These are phyloP conservation scores for Penicillium lividum DNA, from an alignment of 495 filamentous ascomycete genomes.

Conservation along the genomic window DNA sequence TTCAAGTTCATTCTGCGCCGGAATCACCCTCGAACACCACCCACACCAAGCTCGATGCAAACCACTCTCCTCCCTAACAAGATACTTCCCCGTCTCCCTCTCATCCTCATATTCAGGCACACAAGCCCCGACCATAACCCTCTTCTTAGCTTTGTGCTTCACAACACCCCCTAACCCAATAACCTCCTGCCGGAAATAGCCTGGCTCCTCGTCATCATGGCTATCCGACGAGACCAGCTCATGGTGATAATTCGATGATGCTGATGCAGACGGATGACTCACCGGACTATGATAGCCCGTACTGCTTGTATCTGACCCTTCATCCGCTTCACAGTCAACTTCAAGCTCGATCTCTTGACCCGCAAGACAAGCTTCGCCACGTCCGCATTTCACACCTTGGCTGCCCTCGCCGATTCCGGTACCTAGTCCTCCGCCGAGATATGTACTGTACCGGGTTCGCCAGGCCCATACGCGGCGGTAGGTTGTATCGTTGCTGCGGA, in stretches of 20 bases:
- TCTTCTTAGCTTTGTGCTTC: constrained; percentile 77
- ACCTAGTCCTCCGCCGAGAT: constrained; percentile 71
- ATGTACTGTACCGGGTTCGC: constrained; percentile 81
- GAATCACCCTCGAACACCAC: constrained; percentile 51
- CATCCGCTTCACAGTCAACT: constrained; percentile 73
- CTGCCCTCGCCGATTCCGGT: constrained; percentile 87
- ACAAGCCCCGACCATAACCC: constrained; percentile 74
- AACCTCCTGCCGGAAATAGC: constrained; percentile 81
- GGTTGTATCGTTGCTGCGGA: constrained; percentile 67
- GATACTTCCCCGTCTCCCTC: constrained; percentile 59
- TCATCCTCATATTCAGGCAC: constrained; percentile 84
- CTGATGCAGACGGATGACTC: constrained; percentile 2
- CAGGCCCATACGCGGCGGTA: constrained; percentile 85
- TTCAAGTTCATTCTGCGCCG: constrained; percentile 29
- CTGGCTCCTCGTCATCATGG: constrained; percentile 52
- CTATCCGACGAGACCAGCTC: constrained; percentile 25
- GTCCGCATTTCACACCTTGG: constrained; percentile 81
- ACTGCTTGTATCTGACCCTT: constrained; percentile 34
- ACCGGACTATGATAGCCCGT: constrained; percentile 16
- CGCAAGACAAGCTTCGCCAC: constrained; percentile 67
- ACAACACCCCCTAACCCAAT: constrained; percentile 83
- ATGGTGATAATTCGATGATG: constrained; percentile 12
- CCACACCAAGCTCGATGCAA: constrained; percentile 52
- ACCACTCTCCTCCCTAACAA: constrained; percentile 62
- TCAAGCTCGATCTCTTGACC: constrained; percentile 75